Evolutionary conservation across 2,329 filamentous ascomycete genomes (phyloP), one percentile per base, ranked within the genome.

Genomic region (Claviceps sp.): DNA sequence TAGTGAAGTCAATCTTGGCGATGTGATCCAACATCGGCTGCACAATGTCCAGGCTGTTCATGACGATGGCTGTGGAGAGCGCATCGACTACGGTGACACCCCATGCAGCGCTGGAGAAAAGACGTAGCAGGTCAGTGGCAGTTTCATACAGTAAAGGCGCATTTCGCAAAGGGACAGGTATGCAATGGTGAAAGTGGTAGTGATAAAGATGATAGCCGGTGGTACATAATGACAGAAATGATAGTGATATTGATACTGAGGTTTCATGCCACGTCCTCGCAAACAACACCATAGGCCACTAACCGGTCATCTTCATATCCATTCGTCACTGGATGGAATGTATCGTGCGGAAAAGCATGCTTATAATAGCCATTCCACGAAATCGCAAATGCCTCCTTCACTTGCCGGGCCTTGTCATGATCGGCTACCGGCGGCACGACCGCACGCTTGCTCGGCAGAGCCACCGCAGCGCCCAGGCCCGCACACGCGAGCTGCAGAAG

Each of bases 1-100:
- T 70, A 43, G 76, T 76, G 62, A 87, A 95, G 65, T 94, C 73
- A 60, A 94, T 84, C 0, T 68, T 77, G 0, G 80, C 76, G 46
- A 95, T 77, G 62, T 82, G 83, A 5, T 84, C 72, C 20, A 95
- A 67, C 56, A 94, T 89, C 50, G 81, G 72, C 43, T 82, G 70
- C 14, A 93, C 81, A 24, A 87, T 80, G 16, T 82, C 72, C 30
- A 72, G 69, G 45, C 87, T 76, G 41, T 77, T 75, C 85, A 94
- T 91, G 24, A 95, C 67, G 48, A 90, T 72, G 7, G 88, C 88
- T 0, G 89, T 94, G 54, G 80, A 84, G 47, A 95, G 72, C 1
- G 87, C 85, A 64, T 95, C 89, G 14, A 93, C 77, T 1, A 87
- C 86, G 43, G 83, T 89, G 34, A 87, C 87, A 24, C 88, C 89